Percentiles rank a stretch among this genome's conserved stretches.
These are phyloP conservation scores for Obelidium mucronatum DNA, from an alignment of 192 early-diverging fungal species.

Conservation along the genomic window DNA sequence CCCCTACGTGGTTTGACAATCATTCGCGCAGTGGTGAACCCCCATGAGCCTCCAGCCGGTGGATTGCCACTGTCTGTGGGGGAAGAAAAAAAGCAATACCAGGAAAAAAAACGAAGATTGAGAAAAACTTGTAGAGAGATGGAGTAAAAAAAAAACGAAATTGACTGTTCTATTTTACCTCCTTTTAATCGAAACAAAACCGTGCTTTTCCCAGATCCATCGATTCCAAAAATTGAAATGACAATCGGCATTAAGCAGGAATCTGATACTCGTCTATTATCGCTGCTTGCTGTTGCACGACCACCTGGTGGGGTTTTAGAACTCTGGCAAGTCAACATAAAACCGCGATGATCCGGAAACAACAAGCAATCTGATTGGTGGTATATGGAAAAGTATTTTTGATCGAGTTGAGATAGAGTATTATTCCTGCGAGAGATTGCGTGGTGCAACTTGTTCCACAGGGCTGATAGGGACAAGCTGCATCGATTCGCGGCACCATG, in stretches of 20 bases:
- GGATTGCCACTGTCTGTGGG: not conserved
- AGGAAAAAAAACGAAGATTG: too few relatives aligned
- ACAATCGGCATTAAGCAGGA: slow-evolving; percentile 6
- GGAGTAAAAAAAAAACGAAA: too few relatives aligned
- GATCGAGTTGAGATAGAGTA: not conserved
- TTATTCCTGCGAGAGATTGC: not conserved
- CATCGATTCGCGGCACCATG: too few relatives aligned
- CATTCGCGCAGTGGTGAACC: slow-evolving; percentile 23
- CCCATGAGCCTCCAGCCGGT: slow-evolving; percentile 15
- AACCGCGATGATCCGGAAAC: too few relatives aligned
- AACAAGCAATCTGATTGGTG: too few relatives aligned
- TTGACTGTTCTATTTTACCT: not conserved
- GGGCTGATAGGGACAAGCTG: not conserved
- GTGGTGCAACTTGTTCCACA: too few relatives aligned
- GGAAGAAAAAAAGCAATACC: too few relatives aligned
- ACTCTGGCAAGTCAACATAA: too few relatives aligned
- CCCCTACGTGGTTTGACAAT: slow-evolving; percentile 1
- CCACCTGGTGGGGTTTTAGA: not conserved
- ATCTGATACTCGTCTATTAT: slow-evolving; percentile 13
- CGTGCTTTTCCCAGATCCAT: slow-evolving; percentile 24
- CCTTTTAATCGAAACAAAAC: slow-evolving; percentile 26
- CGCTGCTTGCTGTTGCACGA: not conserved
- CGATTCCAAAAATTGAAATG: slow-evolving; percentile 21
- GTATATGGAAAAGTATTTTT: not conserved
- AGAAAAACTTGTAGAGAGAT: too few relatives aligned